A percentile compares a stretch with the other conserved stretches of the same genome.
phyloP scores from a whole-genome alignment of 108 stramenopile genomes.

The Cyclotella kingstonii region DNA sequence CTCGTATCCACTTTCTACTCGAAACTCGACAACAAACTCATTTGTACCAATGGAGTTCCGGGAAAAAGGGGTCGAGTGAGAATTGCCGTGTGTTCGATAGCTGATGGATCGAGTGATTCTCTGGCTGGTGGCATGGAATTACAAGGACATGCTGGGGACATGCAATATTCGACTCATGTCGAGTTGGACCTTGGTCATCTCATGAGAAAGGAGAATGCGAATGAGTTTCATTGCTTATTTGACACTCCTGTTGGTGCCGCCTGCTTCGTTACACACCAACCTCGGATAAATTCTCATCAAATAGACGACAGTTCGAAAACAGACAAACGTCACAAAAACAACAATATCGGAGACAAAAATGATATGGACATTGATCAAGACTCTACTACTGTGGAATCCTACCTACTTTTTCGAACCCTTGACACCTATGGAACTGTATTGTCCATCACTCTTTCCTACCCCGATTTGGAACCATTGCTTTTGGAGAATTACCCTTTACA shows the following conservation, averaged over 20 bases:
- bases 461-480: background rate
- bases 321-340: too few relatives aligned
- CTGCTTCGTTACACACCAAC: background rate
- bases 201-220: too few relatives aligned
- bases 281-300: background rate
- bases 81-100: slow-evolving; percentile 4
- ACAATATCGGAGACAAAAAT: too few relatives aligned
- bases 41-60: slow-evolving; percentile 16
- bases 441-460: background rate
- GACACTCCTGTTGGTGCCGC: slow-evolving; percentile 3
- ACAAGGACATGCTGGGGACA: background rate
- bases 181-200: slow-evolving; percentile 5
- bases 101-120: too few relatives aligned
- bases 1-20: slow-evolving; percentile 11
- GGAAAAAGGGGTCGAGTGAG: slow-evolving; percentile 1
- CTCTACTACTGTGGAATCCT: too few relatives aligned
- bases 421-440: too few relatives aligned
- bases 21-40: background rate
- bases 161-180: background rate
- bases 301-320: too few relatives aligned
- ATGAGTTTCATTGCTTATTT: too few relatives aligned
- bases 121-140: too few relatives aligned
- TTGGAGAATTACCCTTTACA: too few relatives aligned
- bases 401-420: too few relatives aligned
- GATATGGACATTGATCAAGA: too few relatives aligned